Evolutionary conservation across 352 stramenopile genomes (phyloP), one percentile per base, ranked within the genome.

Genomic region (Aphanomyces euteiches): DNA sequence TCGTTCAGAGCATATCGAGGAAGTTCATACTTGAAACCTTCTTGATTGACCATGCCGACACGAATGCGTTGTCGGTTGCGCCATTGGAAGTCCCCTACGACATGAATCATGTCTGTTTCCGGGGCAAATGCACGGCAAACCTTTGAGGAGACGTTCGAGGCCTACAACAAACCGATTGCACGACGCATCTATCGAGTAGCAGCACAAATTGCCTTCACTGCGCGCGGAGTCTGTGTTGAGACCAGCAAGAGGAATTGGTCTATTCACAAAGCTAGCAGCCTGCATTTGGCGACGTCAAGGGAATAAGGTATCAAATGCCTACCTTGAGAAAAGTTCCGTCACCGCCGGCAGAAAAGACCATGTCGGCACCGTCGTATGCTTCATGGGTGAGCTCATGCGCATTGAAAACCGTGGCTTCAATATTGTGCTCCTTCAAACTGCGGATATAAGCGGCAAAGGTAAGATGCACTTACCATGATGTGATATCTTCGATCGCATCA

Each of bases 11-110:
- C 88, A 60, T 90, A 96, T 12, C 84, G 87, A 45, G 87, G 86
- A 17, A 96, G 72, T 48, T 96, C 86, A 47, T 93, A 90, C 84
- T 88, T 93, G 73, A 86, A 93, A 3, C 87, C 87, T 73, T 95
- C 87, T 56, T 93, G 87, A 71, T 95, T 93, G 39, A 95, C 87
- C 85, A 95, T 93, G 19, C 85, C 87, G 0, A 94, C 87, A 71
- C 85, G 85, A 72, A 94, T 94, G 59, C 88, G 85, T 59, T 94
- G 85, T 15, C 88, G 85, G 47, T 91, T 69, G 4, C 84, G 82
- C 87, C 85, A 93, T 38, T 80, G 80, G 58, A 94, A 94, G 40
- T 96, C 83, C 34, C 88, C 54, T 61, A 41, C 5, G 15, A 28
- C 28, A 28, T 28, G 28, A 28, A 28, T 28, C 28, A 28, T 28